Evolutionary conservation across 257 asterid species (phyloP), one percentile per base, ranked within the genome.

Genomic region (Solanum dulcamara): DNA sequence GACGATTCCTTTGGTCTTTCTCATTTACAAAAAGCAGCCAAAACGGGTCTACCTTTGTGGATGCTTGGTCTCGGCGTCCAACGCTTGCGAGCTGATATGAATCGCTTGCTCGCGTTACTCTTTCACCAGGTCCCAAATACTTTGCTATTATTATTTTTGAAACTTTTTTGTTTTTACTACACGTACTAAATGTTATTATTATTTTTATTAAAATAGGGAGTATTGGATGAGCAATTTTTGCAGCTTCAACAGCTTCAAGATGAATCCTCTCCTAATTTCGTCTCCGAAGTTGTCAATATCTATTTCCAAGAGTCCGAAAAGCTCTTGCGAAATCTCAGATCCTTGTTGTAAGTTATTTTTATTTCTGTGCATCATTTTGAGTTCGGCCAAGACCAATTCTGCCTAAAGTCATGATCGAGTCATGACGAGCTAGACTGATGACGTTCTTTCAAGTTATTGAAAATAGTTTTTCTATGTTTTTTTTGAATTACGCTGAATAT

Each of bases 31-130:
- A 81, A 87, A 51, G 40, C 82, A 85, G 92, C 33, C 95, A 96
- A 96, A 88, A 96, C 99, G 99, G 99, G 98, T 93, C 95, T 96
- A 30, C 98, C 98, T 5, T 6, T 94, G 95, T 95, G 99, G 98
- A 92, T 95, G 98, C 86, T 96, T 85, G 97, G 96, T 2, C 89
- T 94, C 83, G 91, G 89, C 77, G 87, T 87, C 88, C 98, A 94
- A 88, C 96, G 91, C 79, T 90, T 95, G 86, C 93, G 93, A 84
- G 92, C 90, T 35, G 99, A 96, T 84, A 92, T 95, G 93, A 95
- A 94, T 83, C 97, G 98, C 72, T 57, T 96, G 92, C 98, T 96
- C 88, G 92, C 96, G 6, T 75, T 92, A 22, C 98, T 96, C 88
- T 95, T 96, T 92, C 99, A 95, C 87, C 99, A 96, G 94, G 98